Conservation (phyloP, 306 rosid genomes). For the Gynostemma pentaphyllum region DNA sequence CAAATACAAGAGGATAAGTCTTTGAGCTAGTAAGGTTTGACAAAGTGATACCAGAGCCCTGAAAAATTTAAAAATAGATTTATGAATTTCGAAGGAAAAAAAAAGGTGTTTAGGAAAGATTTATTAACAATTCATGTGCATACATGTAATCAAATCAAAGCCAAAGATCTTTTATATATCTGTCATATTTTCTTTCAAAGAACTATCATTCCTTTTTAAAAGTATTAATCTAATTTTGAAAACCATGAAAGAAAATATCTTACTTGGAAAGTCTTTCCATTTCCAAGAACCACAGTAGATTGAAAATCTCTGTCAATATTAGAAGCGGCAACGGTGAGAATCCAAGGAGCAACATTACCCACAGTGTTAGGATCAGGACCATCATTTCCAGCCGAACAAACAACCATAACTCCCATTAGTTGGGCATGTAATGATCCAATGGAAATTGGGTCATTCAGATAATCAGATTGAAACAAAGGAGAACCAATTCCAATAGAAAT, state of each 20-base stretch:
- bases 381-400: constrained; percentile 85
- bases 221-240: background rate
- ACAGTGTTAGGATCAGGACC: constrained; percentile 73
- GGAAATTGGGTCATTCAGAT: constrained; percentile 64
- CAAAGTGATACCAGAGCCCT: constrained; percentile 75
- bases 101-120: too few species aligned
- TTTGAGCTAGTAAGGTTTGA: constrained; percentile 52
- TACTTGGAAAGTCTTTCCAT: constrained; percentile 48
- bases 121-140: background rate
- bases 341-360: constrained; percentile 89
- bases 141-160: background rate
- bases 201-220: background rate
- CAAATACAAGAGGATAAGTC: constrained; percentile 59
- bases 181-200: background rate
- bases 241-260: constrained; percentile 10
- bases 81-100: background rate
- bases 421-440: constrained; percentile 95
- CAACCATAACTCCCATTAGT: constrained; percentile 66
- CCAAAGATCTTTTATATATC: too few species aligned
- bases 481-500: constrained; percentile 72
- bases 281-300: constrained; percentile 58
- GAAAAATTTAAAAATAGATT: constrained; percentile 15
- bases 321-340: constrained; percentile 87
- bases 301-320: constrained; percentile 73
- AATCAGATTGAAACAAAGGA: constrained; percentile 44